Percentiles rank a stretch among this genome's conserved stretches.
Evolutionary conservation across 257 asterid species (phyloP).

Genomic region (Nicotiana knightiana): DNA sequence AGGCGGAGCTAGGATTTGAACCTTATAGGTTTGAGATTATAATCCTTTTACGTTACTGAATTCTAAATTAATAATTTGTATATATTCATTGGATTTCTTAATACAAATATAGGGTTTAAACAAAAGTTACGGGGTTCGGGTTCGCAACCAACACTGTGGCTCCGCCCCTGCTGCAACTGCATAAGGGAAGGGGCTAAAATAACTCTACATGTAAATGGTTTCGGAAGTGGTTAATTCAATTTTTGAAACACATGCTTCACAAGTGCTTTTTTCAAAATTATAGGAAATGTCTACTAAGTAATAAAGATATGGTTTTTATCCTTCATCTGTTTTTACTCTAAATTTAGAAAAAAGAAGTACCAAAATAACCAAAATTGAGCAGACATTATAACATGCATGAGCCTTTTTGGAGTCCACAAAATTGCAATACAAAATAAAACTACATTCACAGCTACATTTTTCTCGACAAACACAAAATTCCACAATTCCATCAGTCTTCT

Average conservation of each 20-base stretch:
- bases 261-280: neutral
- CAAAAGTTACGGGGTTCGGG: too few relatives aligned
- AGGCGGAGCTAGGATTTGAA: too few relatives aligned
- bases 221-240: neutral
- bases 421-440: neutral
- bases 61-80: too few relatives aligned
- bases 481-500: neutral
- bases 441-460: neutral
- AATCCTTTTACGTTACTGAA: too few relatives aligned
- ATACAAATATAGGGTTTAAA: too few relatives aligned
- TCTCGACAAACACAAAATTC: neutral
- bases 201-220: neutral
- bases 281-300: neutral
- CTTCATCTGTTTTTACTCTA: neutral
- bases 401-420: neutral
- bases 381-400: neutral
- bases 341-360: neutral
- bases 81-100: too few relatives aligned
- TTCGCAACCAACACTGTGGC: too few relatives aligned
- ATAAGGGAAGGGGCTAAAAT: too few relatives aligned
- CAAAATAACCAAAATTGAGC: neutral
- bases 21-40: too few relatives aligned
- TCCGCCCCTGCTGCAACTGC: too few relatives aligned
- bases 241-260: neutral
- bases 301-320: neutral